A percentile compares a stretch with the other conserved stretches of the same genome.
These are phyloP conservation scores for Hypoxylon sp. DNA, from an alignment of 2,329 filamentous ascomycete genomes.

Conservation along the genomic window DNA sequence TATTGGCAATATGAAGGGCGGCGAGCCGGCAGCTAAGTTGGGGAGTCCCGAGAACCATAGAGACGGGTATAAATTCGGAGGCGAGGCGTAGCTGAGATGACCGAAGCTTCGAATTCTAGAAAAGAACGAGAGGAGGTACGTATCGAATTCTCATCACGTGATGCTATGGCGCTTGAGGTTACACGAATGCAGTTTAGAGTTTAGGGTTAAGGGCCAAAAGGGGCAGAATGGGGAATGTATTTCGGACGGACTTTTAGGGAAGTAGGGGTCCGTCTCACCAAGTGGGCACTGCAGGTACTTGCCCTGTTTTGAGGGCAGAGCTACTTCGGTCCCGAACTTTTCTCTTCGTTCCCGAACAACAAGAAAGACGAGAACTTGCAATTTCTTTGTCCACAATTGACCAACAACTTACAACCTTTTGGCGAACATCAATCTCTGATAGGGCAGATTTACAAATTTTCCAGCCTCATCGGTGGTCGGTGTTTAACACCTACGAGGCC, in stretches of 20 bases:
- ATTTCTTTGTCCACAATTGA: conserved; percentile 9
- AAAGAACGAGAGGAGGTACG: not conserved
- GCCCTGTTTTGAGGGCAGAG: conserved; percentile 1
- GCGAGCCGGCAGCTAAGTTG: conserved; percentile 25
- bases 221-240: not conserved
- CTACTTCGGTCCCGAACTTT: not conserved
- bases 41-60: conserved; percentile 33
- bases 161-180: not conserved
- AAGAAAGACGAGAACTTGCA: conserved; percentile 33
- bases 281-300: not conserved
- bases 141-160: conserved; percentile 26
- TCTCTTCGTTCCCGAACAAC: conserved; percentile 27
- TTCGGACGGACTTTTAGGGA: conserved; percentile 21
- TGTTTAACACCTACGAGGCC: conserved; percentile 18
- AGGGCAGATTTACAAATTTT: conserved; percentile 5
- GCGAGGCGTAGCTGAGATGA: conserved; percentile 31
- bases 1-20: conserved; percentile 7
- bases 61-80: conserved; percentile 28
- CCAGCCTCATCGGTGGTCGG: conserved; percentile 37
- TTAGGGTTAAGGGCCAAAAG: not conserved
- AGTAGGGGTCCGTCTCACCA: not conserved
- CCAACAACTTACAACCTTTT: conserved; percentile 13
- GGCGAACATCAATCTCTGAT: conserved; percentile 5
- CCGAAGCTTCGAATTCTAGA: conserved; percentile 26
- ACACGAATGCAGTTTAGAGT: not conserved